phyloP scores from a whole-genome alignment of 1,139 yeast species.

The Hyphopichia fennica region DNA sequence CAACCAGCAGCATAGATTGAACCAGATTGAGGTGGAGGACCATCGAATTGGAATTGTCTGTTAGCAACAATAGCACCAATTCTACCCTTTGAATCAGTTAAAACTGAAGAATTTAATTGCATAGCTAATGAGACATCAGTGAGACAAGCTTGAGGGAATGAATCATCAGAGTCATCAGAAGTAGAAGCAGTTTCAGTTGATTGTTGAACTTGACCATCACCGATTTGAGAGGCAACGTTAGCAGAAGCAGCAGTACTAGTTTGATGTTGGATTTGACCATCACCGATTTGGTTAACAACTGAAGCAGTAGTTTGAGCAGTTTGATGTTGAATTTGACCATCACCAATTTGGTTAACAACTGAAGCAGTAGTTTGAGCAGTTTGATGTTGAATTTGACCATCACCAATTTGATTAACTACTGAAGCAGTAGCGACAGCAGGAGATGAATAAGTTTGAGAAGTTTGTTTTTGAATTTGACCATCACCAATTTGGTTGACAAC shows the following conservation, averaged over 20 bases:
- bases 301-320: constrained; percentile 23
- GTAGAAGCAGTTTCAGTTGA: constrained; percentile 18
- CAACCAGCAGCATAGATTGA: constrained; percentile 85
- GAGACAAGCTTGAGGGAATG: constrained; percentile 44
- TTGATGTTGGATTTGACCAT: constrained; percentile 46
- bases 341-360: constrained; percentile 35
- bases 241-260: constrained; percentile 23
- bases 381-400: constrained; percentile 46
- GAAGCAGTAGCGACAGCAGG: constrained; percentile 20
- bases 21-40: constrained; percentile 92
- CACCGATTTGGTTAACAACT: constrained; percentile 42
- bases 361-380: constrained; percentile 24
- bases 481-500: constrained; percentile 28
- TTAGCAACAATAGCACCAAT: constrained; percentile 81
- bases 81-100: constrained; percentile 67
- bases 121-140: constrained; percentile 54
- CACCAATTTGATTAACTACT: constrained; percentile 42
- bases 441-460: constrained; percentile 23
- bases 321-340: constrained; percentile 38
- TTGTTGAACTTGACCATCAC: constrained; percentile 35
- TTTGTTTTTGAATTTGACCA: constrained; percentile 27
- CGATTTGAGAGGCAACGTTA: constrained; percentile 21
- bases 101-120: constrained; percentile 51
- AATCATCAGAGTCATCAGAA: constrained; percentile 6
- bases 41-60: constrained; percentile 87